Evolutionary conservation across 306 rosid genomes (phyloP).

Genomic region (Trichosanthes truncata): DNA sequence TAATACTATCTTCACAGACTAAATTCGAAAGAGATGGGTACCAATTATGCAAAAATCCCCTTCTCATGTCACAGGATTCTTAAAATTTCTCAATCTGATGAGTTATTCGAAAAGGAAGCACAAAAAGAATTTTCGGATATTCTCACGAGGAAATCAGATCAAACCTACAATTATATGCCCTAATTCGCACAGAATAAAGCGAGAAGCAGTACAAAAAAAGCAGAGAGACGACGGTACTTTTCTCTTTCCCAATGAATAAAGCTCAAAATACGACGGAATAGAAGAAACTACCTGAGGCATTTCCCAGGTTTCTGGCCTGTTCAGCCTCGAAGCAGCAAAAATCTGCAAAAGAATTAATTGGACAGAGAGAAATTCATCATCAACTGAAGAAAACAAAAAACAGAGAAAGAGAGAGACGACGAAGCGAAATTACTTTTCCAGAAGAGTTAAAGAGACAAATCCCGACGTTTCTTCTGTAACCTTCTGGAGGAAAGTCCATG

Average conservation of each 20-base stretch:
- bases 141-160: background rate
- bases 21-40: background rate
- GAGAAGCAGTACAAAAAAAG: background rate
- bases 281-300: slow-evolving; percentile 70
- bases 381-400: background rate
- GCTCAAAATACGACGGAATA: background rate
- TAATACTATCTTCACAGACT: background rate
- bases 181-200: slow-evolving; percentile 1
- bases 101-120: background rate
- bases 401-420: background rate
- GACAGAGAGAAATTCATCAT: background rate
- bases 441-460: slow-evolving; percentile 55
- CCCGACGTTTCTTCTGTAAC: slow-evolving; percentile 67
- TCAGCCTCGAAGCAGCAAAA: slow-evolving; percentile 71
- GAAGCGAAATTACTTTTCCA: slow-evolving; percentile 36
- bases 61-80: background rate
- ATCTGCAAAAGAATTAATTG: slow-evolving; percentile 17
- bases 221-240: background rate
- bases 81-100: background rate
- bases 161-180: background rate
- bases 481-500: slow-evolving; percentile 10
- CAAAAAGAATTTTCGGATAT: background rate
- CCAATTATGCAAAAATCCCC: background rate
- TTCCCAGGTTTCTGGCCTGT: slow-evolving; percentile 62
- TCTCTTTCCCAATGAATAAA: background rate